Conservation (phyloP, 306 rosid species). For the Crotalaria pallida region DNA sequence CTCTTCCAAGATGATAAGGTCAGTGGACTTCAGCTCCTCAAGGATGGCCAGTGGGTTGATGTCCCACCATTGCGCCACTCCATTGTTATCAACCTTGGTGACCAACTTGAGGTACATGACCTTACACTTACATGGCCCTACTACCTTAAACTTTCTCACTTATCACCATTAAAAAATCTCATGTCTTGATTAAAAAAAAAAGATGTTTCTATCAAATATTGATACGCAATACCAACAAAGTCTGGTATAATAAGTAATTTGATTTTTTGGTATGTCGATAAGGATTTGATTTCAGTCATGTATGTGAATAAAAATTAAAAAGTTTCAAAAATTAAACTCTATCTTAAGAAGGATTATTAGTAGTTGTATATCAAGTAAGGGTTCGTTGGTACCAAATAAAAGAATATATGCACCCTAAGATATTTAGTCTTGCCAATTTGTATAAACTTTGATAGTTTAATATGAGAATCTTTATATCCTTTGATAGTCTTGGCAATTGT, state of each 20-base stretch:
- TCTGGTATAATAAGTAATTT: too few relatives aligned
- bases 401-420: too few relatives aligned
- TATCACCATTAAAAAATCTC: neutral
- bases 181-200: too few relatives aligned
- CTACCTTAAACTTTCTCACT: neutral
- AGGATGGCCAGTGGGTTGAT: constrained; percentile 78
- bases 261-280: too few relatives aligned
- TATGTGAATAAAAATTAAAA: too few relatives aligned
- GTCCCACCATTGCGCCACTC: constrained; percentile 98
- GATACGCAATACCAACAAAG: neutral
- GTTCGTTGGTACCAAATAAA: too few relatives aligned
- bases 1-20: constrained; percentile 96
- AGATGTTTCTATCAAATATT: neutral
- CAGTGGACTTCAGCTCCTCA: constrained; percentile 94
- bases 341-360: too few relatives aligned
- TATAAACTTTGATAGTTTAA: neutral
- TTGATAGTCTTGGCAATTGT: neutral
- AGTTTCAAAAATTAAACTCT: too few relatives aligned
- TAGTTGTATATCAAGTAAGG: too few relatives aligned
- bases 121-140: neutral
- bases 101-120: constrained; percentile 88
- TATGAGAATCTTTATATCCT: neutral
- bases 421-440: too few relatives aligned
- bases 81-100: constrained; percentile 94
- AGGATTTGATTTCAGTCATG: too few relatives aligned